These are phyloP conservation scores for Yarrowia sp. DNA, from an alignment of 805 yeast species.

Conservation along the genomic window DNA sequence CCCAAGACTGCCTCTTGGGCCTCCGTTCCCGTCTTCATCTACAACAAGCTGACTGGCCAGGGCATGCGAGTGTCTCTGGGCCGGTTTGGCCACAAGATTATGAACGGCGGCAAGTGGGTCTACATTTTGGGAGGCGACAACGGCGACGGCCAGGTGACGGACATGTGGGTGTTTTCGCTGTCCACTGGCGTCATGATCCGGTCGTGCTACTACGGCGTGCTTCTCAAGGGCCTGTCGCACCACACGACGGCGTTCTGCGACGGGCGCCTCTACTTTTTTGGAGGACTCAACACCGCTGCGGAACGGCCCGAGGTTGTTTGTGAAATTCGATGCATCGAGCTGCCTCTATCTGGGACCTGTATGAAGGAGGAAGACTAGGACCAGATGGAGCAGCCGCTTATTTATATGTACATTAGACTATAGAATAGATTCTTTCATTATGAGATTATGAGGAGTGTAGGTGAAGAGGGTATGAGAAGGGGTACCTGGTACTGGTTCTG, in stretches of 20 bases:
- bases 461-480: too few species aligned
- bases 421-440: neutral
- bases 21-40: neutral
- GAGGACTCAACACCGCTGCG: constrained; percentile 29
- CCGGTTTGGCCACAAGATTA: constrained; percentile 28
- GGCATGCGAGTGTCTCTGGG: constrained; percentile 10
- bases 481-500: too few species aligned
- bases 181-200: constrained; percentile 28
- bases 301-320: constrained; percentile 3
- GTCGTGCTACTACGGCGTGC: constrained; percentile 29
- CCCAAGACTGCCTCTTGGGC: neutral
- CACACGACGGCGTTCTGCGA: constrained; percentile 30
- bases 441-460: too few species aligned
- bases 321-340: constrained; percentile 23
- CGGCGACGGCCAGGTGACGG: constrained; percentile 27
- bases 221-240: constrained; percentile 29
- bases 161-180: constrained; percentile 28
- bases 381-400: neutral
- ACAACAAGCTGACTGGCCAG: constrained; percentile 17
- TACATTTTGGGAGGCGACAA: constrained; percentile 33
- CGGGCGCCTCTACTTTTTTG: constrained; percentile 30
- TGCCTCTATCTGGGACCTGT: constrained; percentile 6
- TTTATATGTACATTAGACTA: constrained; percentile 18
- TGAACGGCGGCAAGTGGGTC: constrained; percentile 27
- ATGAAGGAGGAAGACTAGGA: constrained; percentile 5